Evolutionary conservation across 1,284 basidiomycete species (phyloP).

Genomic region (Melampsora americana): DNA sequence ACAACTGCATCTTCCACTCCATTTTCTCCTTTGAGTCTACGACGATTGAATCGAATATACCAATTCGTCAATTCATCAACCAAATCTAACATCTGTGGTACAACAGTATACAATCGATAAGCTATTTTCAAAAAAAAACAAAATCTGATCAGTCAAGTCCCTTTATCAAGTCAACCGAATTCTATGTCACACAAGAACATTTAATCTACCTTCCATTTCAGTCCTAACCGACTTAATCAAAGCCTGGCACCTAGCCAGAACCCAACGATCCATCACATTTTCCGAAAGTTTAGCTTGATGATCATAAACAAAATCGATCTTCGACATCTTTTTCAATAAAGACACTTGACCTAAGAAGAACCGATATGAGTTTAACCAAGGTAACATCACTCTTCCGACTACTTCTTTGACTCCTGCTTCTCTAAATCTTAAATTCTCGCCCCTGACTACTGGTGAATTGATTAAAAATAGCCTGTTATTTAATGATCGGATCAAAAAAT

Average conservation of each 20-base stretch:
- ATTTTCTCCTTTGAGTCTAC: constrained; percentile 90
- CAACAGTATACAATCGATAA: constrained; percentile 96
- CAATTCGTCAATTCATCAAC: constrained; percentile 98
- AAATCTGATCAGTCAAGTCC: no score
- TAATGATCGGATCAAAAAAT: no score
- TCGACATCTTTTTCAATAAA: constrained; percentile 77
- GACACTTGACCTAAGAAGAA: constrained; percentile 97
- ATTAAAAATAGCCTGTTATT: constrained; percentile 94
- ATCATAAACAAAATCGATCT: constrained; percentile 80
- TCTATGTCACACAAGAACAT: no score
- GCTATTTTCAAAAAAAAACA: constrained; percentile 57
- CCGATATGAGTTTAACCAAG: constrained; percentile 99
- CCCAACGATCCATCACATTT: constrained; percentile 99
- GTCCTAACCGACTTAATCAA: constrained; percentile 84
- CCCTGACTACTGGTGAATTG: constrained; percentile 97
- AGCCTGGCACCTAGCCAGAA: constrained; percentile 92
- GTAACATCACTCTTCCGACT: constrained; percentile 86
- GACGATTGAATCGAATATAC: constrained; percentile 99
- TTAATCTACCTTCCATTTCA: constrained; percentile 79
- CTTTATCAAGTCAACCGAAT: no score
- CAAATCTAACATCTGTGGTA: constrained; percentile 85
- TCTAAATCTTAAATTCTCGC: constrained; percentile 94
- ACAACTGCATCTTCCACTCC: constrained; percentile 80
- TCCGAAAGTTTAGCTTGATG: constrained; percentile 75
- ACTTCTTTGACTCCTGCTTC: constrained; percentile 98